Base-by-base conservation (phyloP, 495 filamentous ascomycete genomes). In the Aspergillus mulundensis region DNA sequence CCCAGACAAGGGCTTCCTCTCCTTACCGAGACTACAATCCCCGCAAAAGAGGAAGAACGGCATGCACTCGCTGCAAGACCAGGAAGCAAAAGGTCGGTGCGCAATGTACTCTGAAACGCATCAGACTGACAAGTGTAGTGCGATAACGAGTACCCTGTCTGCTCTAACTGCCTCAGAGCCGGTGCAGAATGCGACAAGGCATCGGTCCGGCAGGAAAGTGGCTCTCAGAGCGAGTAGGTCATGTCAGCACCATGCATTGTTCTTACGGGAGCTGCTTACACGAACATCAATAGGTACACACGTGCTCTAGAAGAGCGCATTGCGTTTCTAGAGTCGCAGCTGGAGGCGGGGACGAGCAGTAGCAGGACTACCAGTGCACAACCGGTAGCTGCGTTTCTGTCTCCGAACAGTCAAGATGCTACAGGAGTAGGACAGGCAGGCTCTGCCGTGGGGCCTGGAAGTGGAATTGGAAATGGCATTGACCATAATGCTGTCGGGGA, bases 51-150 rank as follows among this genome's bases (percentile, higher is more conserved):
- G 75, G 73, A 7, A 66, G 79, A 45, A 82, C 77, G 8, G 76
- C 75, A 11, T 82, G 79, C 56, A 75, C 77, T 49, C 70, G 78
- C 45, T 82, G 78, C 66, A 77, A 80, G 61, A 74, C 63, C 10
- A 62, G 77, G 53, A 82, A 82, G 56, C 79, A 82, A 59, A 79
- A 69, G 66, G 72, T 71, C 42, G 63, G 63, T 47, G 5, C 18
- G 20, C 32, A 11, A 5, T 10, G 34, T 7, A 24, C 15, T 50
- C 11, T 19, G 12, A 40, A 39, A 12, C 20, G 32, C 12, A 7
- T 16, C 0, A 24, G 38, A 18, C 44, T 48, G 39, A 50, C 28
- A 10, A 42, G 19, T 8, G 30, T 48, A 77, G 74, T 77, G 72
- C 59, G 72, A 74, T 58, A 75, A 73, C 58, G 70, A 73, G 49